phyloP scores from a whole-genome alignment of 75 land plant genomes.

The Pinus taeda region DNA sequence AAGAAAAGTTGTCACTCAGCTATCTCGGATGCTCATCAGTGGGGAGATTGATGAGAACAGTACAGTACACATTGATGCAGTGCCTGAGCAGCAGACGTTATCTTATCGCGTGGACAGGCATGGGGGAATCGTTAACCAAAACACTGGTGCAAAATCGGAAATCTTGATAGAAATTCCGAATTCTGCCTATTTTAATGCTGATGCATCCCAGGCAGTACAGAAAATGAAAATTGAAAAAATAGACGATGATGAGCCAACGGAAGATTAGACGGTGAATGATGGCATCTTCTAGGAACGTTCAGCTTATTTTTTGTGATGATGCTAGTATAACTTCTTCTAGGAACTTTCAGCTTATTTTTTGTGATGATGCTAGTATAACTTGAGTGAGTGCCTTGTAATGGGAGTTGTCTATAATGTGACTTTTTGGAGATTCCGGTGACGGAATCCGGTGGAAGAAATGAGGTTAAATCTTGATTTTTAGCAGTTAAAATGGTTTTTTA shows the following conservation, averaged over 20 bases:
- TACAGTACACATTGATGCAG: slow-evolving; percentile 82
- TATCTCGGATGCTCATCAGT: slow-evolving; percentile 81
- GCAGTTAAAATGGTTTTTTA: no score
- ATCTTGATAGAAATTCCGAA: slow-evolving; percentile 69
- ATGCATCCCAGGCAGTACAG: slow-evolving; percentile 59
- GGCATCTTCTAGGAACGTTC: no score
- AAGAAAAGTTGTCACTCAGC: slow-evolving; percentile 87
- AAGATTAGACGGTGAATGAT: slow-evolving; percentile 5
- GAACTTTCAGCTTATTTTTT: no score
- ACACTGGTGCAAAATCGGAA: slow-evolving; percentile 71
- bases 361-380: no score
- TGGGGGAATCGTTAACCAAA: slow-evolving; percentile 79
- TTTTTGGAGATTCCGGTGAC: no score
- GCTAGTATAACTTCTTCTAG: no score
- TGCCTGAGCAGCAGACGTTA: slow-evolving; percentile 35
- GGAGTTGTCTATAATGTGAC: no score
- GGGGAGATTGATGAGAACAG: slow-evolving; percentile 94
- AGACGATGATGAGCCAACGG: slow-evolving; percentile 73
- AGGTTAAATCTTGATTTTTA: no score
- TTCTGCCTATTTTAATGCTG: slow-evolving; percentile 26
- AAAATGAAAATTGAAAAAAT: slow-evolving; percentile 78
- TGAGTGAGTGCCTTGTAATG: no score
- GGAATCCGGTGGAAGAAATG: no score
- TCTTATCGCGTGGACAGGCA: slow-evolving; percentile 50
- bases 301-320: no score